Evolutionary conservation across 345 rosid genomes (phyloP).

Genomic region (Cochlearia excelsa): DNA sequence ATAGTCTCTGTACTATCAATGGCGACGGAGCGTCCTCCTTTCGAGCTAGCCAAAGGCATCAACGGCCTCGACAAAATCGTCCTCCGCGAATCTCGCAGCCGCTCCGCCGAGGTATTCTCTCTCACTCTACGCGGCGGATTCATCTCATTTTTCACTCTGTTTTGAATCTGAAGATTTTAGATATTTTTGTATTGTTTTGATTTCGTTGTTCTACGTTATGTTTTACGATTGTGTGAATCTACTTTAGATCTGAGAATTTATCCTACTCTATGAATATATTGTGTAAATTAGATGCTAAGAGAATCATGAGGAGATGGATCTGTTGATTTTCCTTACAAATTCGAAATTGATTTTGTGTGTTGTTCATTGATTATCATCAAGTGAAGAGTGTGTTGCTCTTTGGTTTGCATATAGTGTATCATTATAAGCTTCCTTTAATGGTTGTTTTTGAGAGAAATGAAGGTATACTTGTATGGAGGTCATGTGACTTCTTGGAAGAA

Average conservation of each 20-base stretch:
- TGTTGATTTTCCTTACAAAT: constrained; percentile 3
- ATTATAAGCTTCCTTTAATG: background rate
- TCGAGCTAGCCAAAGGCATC: constrained; percentile 56
- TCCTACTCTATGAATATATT: too few relatives aligned
- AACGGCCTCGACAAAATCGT: constrained; percentile 75
- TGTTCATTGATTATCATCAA: background rate
- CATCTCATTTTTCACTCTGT: background rate
- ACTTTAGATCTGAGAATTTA: too few relatives aligned
- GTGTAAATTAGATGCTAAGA: background rate
- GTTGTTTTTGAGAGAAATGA: constrained; percentile 16
- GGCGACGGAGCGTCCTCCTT: constrained; percentile 41
- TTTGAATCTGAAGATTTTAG: constrained; percentile 4
- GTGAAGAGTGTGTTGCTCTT: constrained; percentile 16
- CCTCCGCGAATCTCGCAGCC: constrained; percentile 68
- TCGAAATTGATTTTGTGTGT: background rate
- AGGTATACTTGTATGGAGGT: constrained; percentile 87
- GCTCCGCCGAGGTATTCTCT: constrained; percentile 64
- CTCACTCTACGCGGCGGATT: background rate
- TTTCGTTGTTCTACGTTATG: too few relatives aligned
- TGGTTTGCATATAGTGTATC: constrained; percentile 1
- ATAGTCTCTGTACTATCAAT: constrained; percentile 28
- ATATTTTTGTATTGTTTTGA: background rate
- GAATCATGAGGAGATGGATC: background rate
- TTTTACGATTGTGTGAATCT: too few relatives aligned
- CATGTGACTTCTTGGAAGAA: constrained; percentile 97